phyloP scores from a whole-genome alignment of 306 rosid species.

The Vigna trinervia region DNA sequence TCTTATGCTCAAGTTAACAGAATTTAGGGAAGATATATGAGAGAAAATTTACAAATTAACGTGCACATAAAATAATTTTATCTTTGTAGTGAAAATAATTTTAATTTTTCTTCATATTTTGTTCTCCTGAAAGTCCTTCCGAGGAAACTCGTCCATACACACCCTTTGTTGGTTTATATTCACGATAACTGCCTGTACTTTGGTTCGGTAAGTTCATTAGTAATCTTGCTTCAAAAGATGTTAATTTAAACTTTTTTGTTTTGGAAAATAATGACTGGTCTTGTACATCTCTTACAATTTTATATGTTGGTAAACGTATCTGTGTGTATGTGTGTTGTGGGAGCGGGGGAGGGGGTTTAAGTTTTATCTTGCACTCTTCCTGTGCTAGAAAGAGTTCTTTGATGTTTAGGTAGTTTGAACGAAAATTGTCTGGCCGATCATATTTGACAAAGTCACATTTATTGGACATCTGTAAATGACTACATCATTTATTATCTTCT shows the following conservation, averaged over 20 bases:
- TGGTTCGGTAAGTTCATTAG: slow-evolving; percentile 15
- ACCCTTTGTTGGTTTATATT: background rate
- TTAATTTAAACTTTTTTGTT: background rate
- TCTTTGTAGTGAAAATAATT: too few species aligned
- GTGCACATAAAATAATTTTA: too few species aligned
- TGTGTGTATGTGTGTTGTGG: background rate
- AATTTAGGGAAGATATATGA: too few species aligned
- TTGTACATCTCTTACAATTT: background rate
- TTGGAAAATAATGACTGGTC: background rate
- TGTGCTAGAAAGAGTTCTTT: slow-evolving; percentile 15
- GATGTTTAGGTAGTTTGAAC: background rate
- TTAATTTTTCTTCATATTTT: too few species aligned
- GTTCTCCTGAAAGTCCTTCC: too few species aligned
- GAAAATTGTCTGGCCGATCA: background rate
- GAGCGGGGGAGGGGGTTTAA: background rate
- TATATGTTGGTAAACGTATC: background rate
- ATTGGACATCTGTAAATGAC: background rate
- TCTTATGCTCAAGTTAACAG: too few species aligned
- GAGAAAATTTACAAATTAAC: too few species aligned
- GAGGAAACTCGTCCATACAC: too few species aligned
- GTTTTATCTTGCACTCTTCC: slow-evolving; percentile 29
- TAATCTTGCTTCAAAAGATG: background rate
- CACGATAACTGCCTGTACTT: background rate
- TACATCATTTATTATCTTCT: background rate
- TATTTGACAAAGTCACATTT: slow-evolving; percentile 5